Evolutionary conservation across 805 yeast genomes (phyloP).

Genomic region (Yarrowia keelungensis): DNA sequence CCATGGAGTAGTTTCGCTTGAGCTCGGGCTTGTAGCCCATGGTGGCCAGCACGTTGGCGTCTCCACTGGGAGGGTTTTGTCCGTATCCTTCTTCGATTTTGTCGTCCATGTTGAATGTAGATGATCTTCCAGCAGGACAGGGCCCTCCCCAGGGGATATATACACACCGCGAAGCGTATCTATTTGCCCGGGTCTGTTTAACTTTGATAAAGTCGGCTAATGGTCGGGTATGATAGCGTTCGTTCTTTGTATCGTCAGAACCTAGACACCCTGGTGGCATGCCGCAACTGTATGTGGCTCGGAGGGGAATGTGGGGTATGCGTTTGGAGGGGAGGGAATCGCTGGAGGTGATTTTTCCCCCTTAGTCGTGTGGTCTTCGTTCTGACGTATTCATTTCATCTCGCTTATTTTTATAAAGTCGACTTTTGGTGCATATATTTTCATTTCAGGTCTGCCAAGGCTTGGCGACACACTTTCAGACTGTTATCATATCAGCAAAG

Average conservation of each 20-base stretch:
- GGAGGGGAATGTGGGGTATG: conserved; percentile 16
- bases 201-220: background rate
- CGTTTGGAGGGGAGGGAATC: background rate
- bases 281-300: background rate
- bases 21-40: conserved; percentile 73
- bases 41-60: conserved; percentile 32
- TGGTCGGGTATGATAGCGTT: background rate
- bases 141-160: background rate
- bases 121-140: background rate
- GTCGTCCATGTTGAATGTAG: conserved; percentile 6
- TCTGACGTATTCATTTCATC: background rate
- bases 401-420: background rate
- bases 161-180: background rate
- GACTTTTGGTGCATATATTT: conserved; percentile 4
- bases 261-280: background rate
- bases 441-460: conserved; percentile 5
- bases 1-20: conserved; percentile 63
- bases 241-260: conserved; percentile 8
- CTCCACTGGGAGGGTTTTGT: background rate
- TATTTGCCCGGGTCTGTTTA: background rate
- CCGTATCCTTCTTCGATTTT: conserved; percentile 21
- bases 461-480: conserved; percentile 7
- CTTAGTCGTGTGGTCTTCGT: background rate
- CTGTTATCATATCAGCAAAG: background rate
- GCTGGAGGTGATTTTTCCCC: too few species aligned